Conservation (phyloP, 208 protist species). For the Naegleria lovaniensis region DNA sequence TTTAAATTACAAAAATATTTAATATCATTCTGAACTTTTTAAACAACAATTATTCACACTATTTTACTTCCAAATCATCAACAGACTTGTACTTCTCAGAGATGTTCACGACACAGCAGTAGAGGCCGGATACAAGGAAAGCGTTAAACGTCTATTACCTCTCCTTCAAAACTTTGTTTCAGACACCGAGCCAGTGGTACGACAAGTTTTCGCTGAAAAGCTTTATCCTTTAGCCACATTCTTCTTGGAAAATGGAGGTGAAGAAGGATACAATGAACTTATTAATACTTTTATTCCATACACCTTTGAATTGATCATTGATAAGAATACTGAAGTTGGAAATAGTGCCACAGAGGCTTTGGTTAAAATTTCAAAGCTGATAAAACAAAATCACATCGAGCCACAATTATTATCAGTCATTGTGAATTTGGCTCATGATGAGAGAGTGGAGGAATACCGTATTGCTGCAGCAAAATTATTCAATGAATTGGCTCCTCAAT, state of each 20-base stretch:
- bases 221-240: conserved; percentile 62
- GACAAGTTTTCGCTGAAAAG: conserved; percentile 79
- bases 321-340: conserved; percentile 84
- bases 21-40: conserved; percentile 75
- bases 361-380: conserved; percentile 63
- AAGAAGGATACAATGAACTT: conserved; percentile 48
- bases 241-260: conserved; percentile 52
- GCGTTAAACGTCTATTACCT: conserved; percentile 63
- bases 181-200: conserved; percentile 76
- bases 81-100: conserved; percentile 28
- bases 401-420: conserved; percentile 72
- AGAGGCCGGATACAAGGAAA: conserved; percentile 71
- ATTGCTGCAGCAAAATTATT: conserved; percentile 71
- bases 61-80: too few species aligned
- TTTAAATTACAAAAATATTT: conserved; percentile 63
- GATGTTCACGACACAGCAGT: conserved; percentile 69
- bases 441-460: conserved; percentile 84
- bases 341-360: conserved; percentile 69
- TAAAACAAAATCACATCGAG: conserved; percentile 72
- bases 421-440: conserved; percentile 79
- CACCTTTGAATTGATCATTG: conserved; percentile 81
- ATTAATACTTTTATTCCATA: conserved; percentile 76
- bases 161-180: conserved; percentile 70
- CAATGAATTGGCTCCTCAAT: conserved; percentile 68
- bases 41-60: conserved; percentile 50